phyloP scores from a whole-genome alignment of 176 grass and related monocot species.

The Microstegium vimineum region DNA sequence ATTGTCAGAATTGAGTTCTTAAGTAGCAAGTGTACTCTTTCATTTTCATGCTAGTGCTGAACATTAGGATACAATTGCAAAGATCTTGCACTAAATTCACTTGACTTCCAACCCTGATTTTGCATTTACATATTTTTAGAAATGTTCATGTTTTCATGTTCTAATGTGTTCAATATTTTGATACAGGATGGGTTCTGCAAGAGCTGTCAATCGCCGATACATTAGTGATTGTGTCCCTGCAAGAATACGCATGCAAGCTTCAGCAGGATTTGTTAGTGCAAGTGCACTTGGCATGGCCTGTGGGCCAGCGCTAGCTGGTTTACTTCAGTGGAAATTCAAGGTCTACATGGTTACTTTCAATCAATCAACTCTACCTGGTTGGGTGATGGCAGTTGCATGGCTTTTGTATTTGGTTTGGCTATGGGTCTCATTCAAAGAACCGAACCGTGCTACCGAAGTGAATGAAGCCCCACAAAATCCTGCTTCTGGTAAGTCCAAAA shows the following conservation, averaged over 20 bases:
- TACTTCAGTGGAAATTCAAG: constrained; percentile 95
- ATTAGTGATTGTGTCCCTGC: constrained; percentile 97
- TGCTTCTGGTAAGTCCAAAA: constrained; percentile 46
- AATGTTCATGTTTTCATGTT: constrained; percentile 1
- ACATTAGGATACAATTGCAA: neutral
- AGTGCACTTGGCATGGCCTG: constrained; percentile 98
- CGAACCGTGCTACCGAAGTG: constrained; percentile 46
- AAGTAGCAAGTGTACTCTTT: neutral
- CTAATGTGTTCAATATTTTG: constrained; percentile 1
- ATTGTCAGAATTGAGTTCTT: neutral
- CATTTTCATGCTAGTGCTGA: neutral
- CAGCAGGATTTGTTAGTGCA: constrained; percentile 91
- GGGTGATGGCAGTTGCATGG: constrained; percentile 98
- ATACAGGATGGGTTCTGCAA: constrained; percentile 85
- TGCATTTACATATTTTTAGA: constrained; percentile 6
- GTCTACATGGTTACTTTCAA: constrained; percentile 78
- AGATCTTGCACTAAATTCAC: neutral
- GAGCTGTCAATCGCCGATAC: constrained; percentile 93
- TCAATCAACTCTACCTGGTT: constrained; percentile 89
- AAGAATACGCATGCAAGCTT: constrained; percentile 92
- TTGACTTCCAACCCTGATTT: neutral
- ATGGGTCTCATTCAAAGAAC: constrained; percentile 84
- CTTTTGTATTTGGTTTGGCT: constrained; percentile 80
- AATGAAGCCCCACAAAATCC: constrained; percentile 33
- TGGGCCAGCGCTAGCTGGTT: constrained; percentile 90